These are phyloP conservation scores for Cryptosporidium bovis DNA, from an alignment of 169 alveolate genomes.

Conservation along the genomic window DNA sequence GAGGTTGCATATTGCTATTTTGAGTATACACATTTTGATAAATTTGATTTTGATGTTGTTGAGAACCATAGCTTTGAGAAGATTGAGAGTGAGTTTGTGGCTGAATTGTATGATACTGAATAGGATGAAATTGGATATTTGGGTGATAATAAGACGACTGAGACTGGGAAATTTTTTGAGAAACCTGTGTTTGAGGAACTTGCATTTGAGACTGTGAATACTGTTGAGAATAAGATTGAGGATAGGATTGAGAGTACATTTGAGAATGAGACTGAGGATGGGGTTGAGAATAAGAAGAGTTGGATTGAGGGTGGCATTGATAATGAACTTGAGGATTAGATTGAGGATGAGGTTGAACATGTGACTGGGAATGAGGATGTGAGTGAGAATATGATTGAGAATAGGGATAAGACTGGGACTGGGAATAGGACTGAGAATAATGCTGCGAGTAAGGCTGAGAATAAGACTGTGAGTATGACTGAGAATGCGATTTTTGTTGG, in stretches of 20 bases:
- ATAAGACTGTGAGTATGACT: conserved; percentile 1
- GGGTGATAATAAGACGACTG: not conserved
- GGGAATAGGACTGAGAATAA: not conserved
- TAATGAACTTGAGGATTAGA: not conserved
- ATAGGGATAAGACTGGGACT: not conserved
- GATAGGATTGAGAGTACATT: not conserved
- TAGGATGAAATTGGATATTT: not conserved
- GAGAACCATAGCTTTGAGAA: too few relatives aligned
- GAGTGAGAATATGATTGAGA: conserved; percentile 14
- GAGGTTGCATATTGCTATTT: too few relatives aligned
- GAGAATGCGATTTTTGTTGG: not conserved
- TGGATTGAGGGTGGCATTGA: not conserved
- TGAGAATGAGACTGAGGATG: not conserved
- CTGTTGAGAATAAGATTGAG: conserved; percentile 31
- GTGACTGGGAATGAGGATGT: conserved; percentile 9
- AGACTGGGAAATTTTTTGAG: not conserved
- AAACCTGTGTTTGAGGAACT: conserved; percentile 3
- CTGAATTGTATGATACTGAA: not conserved
- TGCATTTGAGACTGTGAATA: conserved; percentile 10
- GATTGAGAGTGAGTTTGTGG: not conserved
- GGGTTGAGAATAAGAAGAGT: not conserved
- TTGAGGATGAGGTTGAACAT: not conserved
- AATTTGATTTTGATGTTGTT: too few relatives aligned
- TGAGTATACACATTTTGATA: too few relatives aligned
- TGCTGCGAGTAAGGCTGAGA: not conserved